phyloP scores from a whole-genome alignment of 352 stramenopile species.

The Globisporangium ultimum region DNA sequence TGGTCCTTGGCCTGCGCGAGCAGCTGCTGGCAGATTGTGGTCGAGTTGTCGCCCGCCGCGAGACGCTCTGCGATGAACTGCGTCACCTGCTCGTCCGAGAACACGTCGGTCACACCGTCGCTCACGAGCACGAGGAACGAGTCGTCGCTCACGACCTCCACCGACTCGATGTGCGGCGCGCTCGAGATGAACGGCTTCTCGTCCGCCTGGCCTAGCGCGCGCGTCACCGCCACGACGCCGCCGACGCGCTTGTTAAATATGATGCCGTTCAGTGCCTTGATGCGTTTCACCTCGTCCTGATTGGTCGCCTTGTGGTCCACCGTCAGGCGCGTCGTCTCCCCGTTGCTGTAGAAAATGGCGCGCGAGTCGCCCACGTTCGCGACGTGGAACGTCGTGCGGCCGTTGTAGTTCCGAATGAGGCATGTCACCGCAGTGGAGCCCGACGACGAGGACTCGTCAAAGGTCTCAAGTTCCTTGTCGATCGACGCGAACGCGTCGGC shows the following conservation, averaged over 20 bases:
- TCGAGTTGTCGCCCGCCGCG: slow-evolving; percentile 36
- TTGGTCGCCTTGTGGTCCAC: slow-evolving; percentile 82
- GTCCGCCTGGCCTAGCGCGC: slow-evolving; percentile 72
- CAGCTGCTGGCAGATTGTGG: slow-evolving; percentile 58
- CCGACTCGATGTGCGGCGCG: slow-evolving; percentile 52
- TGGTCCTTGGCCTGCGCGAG: slow-evolving; percentile 65
- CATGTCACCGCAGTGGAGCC: slow-evolving; percentile 78
- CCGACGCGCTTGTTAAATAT: slow-evolving; percentile 82
- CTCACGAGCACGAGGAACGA: slow-evolving; percentile 78
- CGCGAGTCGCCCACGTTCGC: slow-evolving; percentile 80
- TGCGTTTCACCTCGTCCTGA: slow-evolving; percentile 69
- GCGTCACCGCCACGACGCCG: slow-evolving; percentile 67
- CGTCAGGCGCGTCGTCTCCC: slow-evolving; percentile 48
- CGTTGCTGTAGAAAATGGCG: slow-evolving; percentile 55
- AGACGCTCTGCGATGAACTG: slow-evolving; percentile 54
- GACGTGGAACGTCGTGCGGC: slow-evolving; percentile 64
- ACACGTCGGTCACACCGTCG: slow-evolving; percentile 75
- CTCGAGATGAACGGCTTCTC: slow-evolving; percentile 81
- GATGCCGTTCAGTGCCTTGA: slow-evolving; percentile 70
- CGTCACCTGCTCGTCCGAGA: slow-evolving; percentile 66
- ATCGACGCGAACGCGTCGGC: slow-evolving; percentile 53
- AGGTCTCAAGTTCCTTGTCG: slow-evolving; percentile 61
- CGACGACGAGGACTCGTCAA: slow-evolving; percentile 62
- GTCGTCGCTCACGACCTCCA: slow-evolving; percentile 42
- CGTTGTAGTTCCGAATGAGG: slow-evolving; percentile 54